These are phyloP conservation scores for Mortierella sp. DNA, from an alignment of 371 early-diverging fungal genomes.

Conservation along the genomic window DNA sequence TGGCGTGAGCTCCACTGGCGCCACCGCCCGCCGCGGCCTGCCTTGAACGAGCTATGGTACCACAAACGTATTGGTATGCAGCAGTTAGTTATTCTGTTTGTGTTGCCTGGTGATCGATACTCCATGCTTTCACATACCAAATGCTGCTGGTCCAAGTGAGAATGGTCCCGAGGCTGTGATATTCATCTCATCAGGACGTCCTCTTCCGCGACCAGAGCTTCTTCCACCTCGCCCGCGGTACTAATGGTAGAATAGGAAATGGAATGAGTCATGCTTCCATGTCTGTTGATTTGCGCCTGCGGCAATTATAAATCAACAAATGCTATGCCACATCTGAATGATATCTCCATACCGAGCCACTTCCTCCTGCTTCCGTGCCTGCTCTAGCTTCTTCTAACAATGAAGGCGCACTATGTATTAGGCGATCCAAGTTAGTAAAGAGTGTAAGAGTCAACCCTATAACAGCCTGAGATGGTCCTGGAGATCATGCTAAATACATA, in stretches of 20 bases:
- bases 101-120: not conserved
- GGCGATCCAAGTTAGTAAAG: not conserved
- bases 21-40: constrained; percentile 25
- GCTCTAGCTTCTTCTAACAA: constrained; percentile 33
- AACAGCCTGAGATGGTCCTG: not conserved
- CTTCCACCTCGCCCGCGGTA: constrained; percentile 46
- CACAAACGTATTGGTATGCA: not conserved
- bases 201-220: constrained; percentile 55
- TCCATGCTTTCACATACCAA: constrained; percentile 13
- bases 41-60: constrained; percentile 37
- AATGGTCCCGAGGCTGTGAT: constrained; percentile 76
- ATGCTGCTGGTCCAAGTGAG: constrained; percentile 73
- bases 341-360: constrained; percentile 19
- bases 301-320: not conserved
- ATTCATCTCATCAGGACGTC: constrained; percentile 59
- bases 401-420: constrained; percentile 26
- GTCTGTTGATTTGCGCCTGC: not conserved
- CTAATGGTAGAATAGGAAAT: constrained; percentile 8
- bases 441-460: not conserved
- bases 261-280: not conserved
- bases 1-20: constrained; percentile 54
- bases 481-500: constrained; percentile 30
- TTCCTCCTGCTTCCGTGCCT: constrained; percentile 29
- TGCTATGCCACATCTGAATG: not conserved
- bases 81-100: not conserved